Conservation (phyloP, 345 rosid species). For the Anacardium occidentale region DNA sequence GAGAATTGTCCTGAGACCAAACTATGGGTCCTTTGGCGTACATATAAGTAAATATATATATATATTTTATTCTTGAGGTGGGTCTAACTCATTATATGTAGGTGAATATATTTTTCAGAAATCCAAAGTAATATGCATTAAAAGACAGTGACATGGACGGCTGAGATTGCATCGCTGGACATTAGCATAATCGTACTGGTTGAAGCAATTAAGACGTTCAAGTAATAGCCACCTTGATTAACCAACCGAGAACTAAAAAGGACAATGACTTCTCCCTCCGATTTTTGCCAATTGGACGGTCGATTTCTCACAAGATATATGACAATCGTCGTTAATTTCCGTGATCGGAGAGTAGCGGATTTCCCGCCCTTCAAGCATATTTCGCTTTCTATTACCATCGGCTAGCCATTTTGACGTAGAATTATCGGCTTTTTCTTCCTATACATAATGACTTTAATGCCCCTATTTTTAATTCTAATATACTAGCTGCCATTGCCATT, state of each 20-base stretch:
- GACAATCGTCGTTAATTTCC: background rate
- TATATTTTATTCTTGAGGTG: too few species aligned
- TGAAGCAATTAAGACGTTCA: slow-evolving; percentile 25
- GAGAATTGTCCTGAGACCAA: too few species aligned
- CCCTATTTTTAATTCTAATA: background rate
- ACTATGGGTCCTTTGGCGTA: too few species aligned
- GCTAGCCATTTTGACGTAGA: background rate
- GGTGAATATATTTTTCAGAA: too few species aligned
- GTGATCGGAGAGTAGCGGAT: too few species aligned
- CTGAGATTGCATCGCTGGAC: slow-evolving; percentile 17
- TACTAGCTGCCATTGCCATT: background rate
- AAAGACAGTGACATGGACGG: slow-evolving; percentile 14
- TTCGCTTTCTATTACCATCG: background rate
- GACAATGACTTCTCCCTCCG: background rate
- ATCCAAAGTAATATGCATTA: too few species aligned
- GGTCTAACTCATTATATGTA: too few species aligned
- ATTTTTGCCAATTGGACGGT: slow-evolving; percentile 13
- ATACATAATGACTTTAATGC: background rate
- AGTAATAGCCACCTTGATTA: background rate
- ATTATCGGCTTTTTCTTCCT: background rate
- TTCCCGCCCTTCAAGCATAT: too few species aligned
- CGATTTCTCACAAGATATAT: background rate
- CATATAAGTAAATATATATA: too few species aligned
- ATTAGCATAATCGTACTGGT: background rate
- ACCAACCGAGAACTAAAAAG: background rate